These are phyloP conservation scores for Powellomyces hirtus DNA, from an alignment of 192 early-diverging fungal genomes.

Conservation along the genomic window DNA sequence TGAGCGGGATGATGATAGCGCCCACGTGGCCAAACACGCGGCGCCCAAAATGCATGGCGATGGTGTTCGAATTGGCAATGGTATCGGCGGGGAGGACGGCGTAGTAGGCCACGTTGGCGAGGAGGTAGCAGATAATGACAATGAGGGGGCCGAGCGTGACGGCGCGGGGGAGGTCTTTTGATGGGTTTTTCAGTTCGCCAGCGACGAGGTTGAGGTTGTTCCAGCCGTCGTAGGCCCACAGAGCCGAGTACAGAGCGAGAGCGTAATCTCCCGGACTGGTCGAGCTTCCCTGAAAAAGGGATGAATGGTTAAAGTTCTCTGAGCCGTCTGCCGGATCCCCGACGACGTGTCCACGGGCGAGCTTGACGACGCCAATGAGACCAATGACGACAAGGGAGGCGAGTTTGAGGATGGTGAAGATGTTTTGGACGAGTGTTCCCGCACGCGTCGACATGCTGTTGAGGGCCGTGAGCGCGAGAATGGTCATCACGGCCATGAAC, in stretches of 20 bases:
- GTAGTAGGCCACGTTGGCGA: conserved; percentile 48
- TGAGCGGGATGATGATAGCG: conserved; percentile 66
- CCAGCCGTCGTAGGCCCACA: conserved; percentile 59
- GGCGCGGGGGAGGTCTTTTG: conserved; percentile 42
- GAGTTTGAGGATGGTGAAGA: conserved; percentile 47
- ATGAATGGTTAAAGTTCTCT: conserved; percentile 52
- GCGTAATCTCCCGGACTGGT: conserved; percentile 66
- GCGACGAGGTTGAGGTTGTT: conserved; percentile 54
- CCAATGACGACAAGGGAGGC: conserved; percentile 39
- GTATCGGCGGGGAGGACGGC: conserved; percentile 34
- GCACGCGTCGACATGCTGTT: conserved; percentile 39
- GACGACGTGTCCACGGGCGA: conserved; percentile 1
- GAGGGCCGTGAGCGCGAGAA: conserved; percentile 38
- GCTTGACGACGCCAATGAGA: conserved; percentile 27
- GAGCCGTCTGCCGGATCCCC: conserved; percentile 8
- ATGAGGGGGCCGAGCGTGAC: conserved; percentile 32
- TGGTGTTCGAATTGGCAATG: conserved; percentile 5
- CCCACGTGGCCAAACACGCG: conserved; percentile 59
- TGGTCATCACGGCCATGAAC: conserved; percentile 43
- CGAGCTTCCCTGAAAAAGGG: conserved; percentile 56
- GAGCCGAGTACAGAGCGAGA: conserved; percentile 66
- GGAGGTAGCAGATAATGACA: conserved; percentile 43
- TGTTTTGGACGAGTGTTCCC: conserved; percentile 39
- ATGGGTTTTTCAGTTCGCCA: conserved; percentile 47
- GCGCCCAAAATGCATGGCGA: conserved; percentile 58